These are phyloP conservation scores for Populus hybrid DNA, from an alignment of 441 rosid genomes.

Conservation along the genomic window DNA sequence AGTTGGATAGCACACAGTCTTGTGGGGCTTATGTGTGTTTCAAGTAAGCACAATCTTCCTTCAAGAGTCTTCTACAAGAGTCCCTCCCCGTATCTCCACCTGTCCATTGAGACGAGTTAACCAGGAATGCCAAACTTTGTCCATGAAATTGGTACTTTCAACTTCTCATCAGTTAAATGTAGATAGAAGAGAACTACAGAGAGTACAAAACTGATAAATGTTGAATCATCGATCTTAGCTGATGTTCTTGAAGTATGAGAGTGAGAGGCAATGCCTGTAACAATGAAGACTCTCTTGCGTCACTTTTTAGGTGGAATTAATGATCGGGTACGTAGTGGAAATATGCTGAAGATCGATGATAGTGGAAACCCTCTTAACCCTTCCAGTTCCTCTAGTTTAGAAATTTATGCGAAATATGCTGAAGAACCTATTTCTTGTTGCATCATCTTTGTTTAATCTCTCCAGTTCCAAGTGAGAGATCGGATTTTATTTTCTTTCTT, in stretches of 20 bases:
- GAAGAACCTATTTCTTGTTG: neutral
- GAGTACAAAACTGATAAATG: neutral
- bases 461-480: too few species aligned
- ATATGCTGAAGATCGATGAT: too few species aligned
- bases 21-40: constrained; percentile 19
- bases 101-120: constrained; percentile 16
- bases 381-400: neutral
- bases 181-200: neutral
- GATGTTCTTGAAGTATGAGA: neutral
- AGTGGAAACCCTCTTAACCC: neutral
- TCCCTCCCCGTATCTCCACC: constrained; percentile 14
- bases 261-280: neutral
- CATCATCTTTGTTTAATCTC: neutral
- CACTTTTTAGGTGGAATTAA: neutral
- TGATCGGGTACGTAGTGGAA: neutral
- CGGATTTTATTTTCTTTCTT: too few species aligned
- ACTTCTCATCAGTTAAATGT: neutral
- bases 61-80: constrained; percentile 22
- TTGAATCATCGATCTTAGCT: neutral
- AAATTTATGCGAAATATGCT: neutral
- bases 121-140: neutral
- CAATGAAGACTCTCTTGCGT: neutral
- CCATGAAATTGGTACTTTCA: neutral
- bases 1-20: neutral
- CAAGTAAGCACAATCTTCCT: constrained; percentile 15